Evolutionary conservation across 345 rosid genomes (phyloP).

Genomic region (Dimocarpus longan): DNA sequence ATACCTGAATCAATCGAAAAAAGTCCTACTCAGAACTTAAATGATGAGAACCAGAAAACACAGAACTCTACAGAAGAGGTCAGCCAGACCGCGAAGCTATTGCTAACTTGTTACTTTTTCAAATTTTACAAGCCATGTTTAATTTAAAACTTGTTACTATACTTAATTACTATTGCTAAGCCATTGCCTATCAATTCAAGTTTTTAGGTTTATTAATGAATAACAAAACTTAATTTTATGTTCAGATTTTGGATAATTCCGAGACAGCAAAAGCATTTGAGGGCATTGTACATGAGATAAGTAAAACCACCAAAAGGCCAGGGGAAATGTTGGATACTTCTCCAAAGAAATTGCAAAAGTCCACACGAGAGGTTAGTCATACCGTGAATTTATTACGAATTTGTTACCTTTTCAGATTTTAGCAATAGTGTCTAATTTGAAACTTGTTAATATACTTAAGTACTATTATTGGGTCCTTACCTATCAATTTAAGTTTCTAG

Average conservation of each 20-base stretch:
- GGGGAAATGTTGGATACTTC: not conserved
- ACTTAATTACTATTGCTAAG: no score
- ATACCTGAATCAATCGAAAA: constrained; percentile 16
- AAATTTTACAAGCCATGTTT: not conserved
- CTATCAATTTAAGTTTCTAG: no score
- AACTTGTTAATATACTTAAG: no score
- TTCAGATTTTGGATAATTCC: constrained; percentile 23
- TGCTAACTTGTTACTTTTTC: not conserved
- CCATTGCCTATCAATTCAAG: no score
- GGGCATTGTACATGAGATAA: constrained; percentile 18
- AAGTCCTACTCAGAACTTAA: not conserved
- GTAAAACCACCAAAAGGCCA: constrained; percentile 17
- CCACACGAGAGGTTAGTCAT: no score
- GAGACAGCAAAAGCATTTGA: constrained; percentile 8
- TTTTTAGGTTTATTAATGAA: no score
- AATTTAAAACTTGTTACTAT: not conserved
- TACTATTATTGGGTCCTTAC: no score
- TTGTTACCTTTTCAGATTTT: no score
- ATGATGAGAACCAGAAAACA: constrained; percentile 14
- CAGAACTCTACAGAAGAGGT: constrained; percentile 24
- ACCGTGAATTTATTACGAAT: no score
- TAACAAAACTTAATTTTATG: not conserved
- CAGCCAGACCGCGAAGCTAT: not conserved
- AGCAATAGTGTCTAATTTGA: not conserved
- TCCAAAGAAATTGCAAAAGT: not conserved